Evolutionary conservation across 768 basidiomycete species (phyloP).

Genomic region (Fistulinella prunicolor): DNA sequence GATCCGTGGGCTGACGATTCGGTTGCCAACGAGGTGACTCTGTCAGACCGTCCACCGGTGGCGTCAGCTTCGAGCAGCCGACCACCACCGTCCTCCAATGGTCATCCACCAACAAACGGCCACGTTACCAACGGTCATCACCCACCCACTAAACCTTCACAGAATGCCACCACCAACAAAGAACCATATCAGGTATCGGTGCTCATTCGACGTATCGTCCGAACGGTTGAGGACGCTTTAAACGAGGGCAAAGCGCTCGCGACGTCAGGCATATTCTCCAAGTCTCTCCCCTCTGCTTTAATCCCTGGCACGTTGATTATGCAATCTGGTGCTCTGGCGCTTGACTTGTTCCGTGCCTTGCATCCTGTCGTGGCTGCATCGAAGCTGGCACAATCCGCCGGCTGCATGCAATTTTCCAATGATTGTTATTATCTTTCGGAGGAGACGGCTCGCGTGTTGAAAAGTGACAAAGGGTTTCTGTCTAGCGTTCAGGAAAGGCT

Average conservation of each 20-base stretch:
- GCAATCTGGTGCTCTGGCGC: conserved; percentile 57
- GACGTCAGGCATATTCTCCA: conserved; percentile 50
- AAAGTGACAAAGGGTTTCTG: conserved; percentile 29
- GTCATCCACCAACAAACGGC: conserved; percentile 21
- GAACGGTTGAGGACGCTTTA: conserved; percentile 58
- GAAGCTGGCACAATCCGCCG: conserved; percentile 48
- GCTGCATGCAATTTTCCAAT: conserved; percentile 76
- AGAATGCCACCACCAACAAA: conserved; percentile 19
- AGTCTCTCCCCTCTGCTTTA: conserved; percentile 27
- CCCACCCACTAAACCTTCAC: conserved; percentile 18
- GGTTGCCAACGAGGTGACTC: conserved; percentile 24
- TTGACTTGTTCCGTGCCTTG: conserved; percentile 80
- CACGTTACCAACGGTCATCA: conserved; percentile 18
- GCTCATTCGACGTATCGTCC: conserved; percentile 51
- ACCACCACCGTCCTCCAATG: conserved; percentile 39
- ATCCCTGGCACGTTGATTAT: conserved; percentile 54
- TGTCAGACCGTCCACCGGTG: conserved; percentile 28
- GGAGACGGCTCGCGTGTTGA: conserved; percentile 37
- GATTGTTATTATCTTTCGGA: conserved; percentile 68
- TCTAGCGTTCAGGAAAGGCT: conserved; percentile 43
- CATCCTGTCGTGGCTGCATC: conserved; percentile 61
- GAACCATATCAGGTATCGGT: conserved; percentile 63
- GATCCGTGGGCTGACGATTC: conserved; percentile 63
- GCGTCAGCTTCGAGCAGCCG: conserved; percentile 55
- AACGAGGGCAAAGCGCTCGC: conserved; percentile 66